A percentile compares a stretch with the other conserved stretches of the same genome.
phyloP scores from a whole-genome alignment of 305 asterid genomes.

The Andrographis paniculata region DNA sequence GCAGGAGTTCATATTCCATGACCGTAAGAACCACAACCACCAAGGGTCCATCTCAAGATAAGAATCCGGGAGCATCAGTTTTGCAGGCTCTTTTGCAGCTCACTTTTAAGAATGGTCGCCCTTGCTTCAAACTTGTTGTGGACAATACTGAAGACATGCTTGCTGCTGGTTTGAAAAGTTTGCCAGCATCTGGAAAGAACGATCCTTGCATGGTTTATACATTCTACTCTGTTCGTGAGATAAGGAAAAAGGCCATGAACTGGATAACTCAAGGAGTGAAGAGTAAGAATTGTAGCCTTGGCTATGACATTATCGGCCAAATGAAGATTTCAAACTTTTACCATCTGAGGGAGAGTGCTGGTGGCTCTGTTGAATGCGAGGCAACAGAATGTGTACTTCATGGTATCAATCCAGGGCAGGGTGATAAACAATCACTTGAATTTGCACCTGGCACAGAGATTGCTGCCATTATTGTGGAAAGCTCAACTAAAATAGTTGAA shows the following conservation, averaged over 20 bases:
- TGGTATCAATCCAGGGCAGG: constrained; percentile 39
- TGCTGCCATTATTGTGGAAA: constrained; percentile 54
- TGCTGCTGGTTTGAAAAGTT: constrained; percentile 57
- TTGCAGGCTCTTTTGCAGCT: constrained; percentile 59
- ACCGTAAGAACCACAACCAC: constrained; percentile 15
- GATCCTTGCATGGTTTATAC: constrained; percentile 50
- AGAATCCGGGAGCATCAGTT: constrained; percentile 29
- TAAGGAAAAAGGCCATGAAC: constrained; percentile 56
- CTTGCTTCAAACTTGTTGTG: constrained; percentile 68
- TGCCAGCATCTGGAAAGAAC: constrained; percentile 37
- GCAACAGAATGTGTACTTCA: constrained; percentile 57
- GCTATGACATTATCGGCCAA: constrained; percentile 53
- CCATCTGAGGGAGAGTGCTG: constrained; percentile 18
- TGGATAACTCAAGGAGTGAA: constrained; percentile 72
- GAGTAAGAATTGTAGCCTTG: constrained; percentile 49
- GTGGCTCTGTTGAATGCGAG: constrained; percentile 17
- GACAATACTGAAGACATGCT: constrained; percentile 64
- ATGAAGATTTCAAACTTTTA: constrained; percentile 62
- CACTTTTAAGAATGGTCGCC: constrained; percentile 56
- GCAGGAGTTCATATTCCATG: constrained; percentile 20
- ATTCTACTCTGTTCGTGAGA: constrained; percentile 71
- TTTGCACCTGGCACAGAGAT: constrained; percentile 47
- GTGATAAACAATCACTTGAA: too few relatives aligned
- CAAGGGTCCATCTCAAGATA: constrained; percentile 24
- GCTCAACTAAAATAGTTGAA: too few relatives aligned